Evolutionary conservation across 1,139 yeast genomes (phyloP).

Genomic region (Arxiozyma slooffiae): DNA sequence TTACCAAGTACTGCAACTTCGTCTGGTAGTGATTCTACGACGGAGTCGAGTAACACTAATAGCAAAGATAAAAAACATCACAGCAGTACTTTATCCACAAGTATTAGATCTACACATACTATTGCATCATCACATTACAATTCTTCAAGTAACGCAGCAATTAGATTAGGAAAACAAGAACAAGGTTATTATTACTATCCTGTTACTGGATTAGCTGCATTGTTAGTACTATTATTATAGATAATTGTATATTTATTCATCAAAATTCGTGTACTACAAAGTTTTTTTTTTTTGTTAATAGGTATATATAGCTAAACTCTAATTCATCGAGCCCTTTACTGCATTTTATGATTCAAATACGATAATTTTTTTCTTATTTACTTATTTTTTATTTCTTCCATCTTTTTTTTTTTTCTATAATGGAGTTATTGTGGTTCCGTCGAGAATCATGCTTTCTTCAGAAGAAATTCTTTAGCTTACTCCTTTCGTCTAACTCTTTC

Average conservation of each 20-base stretch:
- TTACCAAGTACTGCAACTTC: conserved; percentile 18
- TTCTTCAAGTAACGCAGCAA: conserved; percentile 1
- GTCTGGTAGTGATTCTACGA: not conserved
- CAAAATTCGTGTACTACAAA: not conserved
- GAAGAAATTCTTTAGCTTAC: too few relatives aligned
- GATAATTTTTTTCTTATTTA: too few relatives aligned
- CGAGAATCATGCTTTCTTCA: too few relatives aligned
- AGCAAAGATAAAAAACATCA: not conserved
- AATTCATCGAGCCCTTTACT: too few relatives aligned
- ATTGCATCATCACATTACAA: conserved; percentile 3
- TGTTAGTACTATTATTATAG: conserved; percentile 3
- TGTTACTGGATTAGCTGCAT: conserved; percentile 2
- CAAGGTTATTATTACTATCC: not conserved
- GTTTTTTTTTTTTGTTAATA: too few relatives aligned
- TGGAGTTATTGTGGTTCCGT: too few relatives aligned
- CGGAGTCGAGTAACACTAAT: not conserved
- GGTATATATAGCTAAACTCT: not conserved
- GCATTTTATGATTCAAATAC: too few relatives aligned
- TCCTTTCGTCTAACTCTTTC: too few relatives aligned
- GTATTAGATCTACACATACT: conserved; percentile 2
- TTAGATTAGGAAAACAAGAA: not conserved
- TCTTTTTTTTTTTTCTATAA: too few relatives aligned
- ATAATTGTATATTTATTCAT: not conserved
- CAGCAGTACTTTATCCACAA: conserved; percentile 7
- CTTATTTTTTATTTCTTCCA: too few relatives aligned